Percentiles rank a stretch among this genome's conserved stretches.
These are phyloP conservation scores for Claviceps lovelessii DNA, from an alignment of 2,329 filamentous ascomycete species.

Conservation along the genomic window DNA sequence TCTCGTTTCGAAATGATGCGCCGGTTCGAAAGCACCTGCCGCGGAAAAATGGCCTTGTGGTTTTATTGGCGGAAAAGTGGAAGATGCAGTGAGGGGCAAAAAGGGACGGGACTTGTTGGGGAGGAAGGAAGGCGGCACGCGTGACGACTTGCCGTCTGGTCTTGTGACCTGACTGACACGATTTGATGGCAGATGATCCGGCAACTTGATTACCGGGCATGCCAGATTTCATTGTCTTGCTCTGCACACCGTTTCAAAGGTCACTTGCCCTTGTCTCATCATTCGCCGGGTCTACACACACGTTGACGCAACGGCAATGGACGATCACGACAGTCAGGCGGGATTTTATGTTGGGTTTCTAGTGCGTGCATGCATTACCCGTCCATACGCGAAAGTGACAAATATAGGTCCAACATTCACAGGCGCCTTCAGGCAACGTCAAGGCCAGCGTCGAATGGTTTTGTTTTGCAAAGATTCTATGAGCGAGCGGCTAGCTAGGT, in stretches of 20 bases:
- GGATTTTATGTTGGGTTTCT: background rate
- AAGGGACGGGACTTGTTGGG: background rate
- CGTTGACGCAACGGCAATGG: background rate
- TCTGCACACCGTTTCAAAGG: background rate
- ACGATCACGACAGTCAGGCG: background rate
- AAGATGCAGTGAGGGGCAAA: conserved; percentile 2
- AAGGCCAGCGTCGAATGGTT: background rate
- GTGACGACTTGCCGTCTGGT: background rate
- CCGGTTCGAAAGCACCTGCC: background rate
- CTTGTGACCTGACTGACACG: background rate
- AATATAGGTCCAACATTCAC: too few relatives aligned
- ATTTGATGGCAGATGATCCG: background rate
- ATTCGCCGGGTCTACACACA: background rate
- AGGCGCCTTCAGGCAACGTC: background rate
- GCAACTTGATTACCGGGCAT: background rate
- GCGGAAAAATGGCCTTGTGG: background rate
- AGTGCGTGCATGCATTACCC: background rate
- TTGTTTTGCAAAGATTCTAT: background rate
- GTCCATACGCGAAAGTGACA: too few relatives aligned
- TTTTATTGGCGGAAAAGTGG: background rate
- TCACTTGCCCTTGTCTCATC: background rate
- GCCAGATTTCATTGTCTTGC: background rate
- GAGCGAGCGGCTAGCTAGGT: background rate
- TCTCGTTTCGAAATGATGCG: background rate
- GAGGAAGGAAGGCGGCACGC: background rate